Evolutionary conservation across 2,329 filamentous ascomycete species (phyloP), one percentile per base, ranked within the genome.

Genomic region (Grosmannia clavigera): DNA sequence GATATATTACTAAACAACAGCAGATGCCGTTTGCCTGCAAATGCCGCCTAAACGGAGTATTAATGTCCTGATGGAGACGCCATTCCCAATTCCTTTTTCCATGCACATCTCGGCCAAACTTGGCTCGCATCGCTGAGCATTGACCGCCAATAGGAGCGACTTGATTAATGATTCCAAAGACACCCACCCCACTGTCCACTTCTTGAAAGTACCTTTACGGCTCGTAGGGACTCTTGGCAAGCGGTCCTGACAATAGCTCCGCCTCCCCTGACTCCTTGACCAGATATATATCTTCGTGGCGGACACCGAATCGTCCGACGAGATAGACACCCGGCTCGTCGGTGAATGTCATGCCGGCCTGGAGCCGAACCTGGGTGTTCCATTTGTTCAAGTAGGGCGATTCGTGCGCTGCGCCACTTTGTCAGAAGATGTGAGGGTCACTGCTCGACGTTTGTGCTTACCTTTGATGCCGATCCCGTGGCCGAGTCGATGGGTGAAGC

Each of bases 391-490:
- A 70, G 64, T 85, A 86, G 0, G 82, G 83, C 35, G 80, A 82
- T 66, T 86, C 83, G 63, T 85, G 83, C 1, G 82, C 82, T 66
- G 57, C 19, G 7, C 19, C 11, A 3, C 43, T 27, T 31, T 12
- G 19, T 48, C 19, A 22, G 25, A 16, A 31, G 2, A 16, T 38
- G 48, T 25, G 27, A 60, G 22, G 29, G 38, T 9, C 5, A 5
- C 12, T 16, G 38, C 16, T 14, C 9, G 12, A 16, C 38, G 14
- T 2, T 16, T 14, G 1, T 7, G 5, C 5, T 11, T 64, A 70
- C 70, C 70, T 70, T 86, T 85, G 67, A 86, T 84, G 0, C 83
- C 83, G 55, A 86, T 84, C 1, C 83, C 80, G 65, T 86, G 83
- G 1, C 83, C 83, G 1, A 86, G 72, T 1, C 83, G 76, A 64